Evolutionary conservation across 352 stramenopile genomes (phyloP).

Genomic region (Pythium phragmitis): DNA sequence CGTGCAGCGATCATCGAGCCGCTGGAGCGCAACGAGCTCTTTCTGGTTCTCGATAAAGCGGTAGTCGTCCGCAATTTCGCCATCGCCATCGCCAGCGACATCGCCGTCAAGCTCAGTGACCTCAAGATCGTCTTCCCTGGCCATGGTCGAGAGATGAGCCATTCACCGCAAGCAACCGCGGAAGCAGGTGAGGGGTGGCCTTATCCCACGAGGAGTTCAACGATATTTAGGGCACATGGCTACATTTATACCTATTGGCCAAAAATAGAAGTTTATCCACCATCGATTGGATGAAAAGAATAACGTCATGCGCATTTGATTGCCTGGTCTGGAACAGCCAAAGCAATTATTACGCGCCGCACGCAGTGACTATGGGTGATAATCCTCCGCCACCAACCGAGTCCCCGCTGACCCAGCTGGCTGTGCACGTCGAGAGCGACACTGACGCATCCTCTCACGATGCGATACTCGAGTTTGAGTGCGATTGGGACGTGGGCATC

Average conservation of each 20-base stretch:
- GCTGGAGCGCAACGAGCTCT: conserved; percentile 87
- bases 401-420: conserved; percentile 40
- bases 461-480: conserved; percentile 60
- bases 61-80: conserved; percentile 31
- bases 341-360: not conserved
- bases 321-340: not conserved
- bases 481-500: conserved; percentile 81
- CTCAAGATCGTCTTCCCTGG: conserved; percentile 28
- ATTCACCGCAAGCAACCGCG: not conserved
- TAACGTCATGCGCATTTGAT: conserved; percentile 2
- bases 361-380: conserved; percentile 5
- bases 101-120: conserved; percentile 34
- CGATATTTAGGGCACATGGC: conserved; percentile 14
- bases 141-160: not conserved
- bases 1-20: conserved; percentile 88
- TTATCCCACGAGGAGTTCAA: not conserved
- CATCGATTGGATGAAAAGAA: not conserved
- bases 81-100: not conserved
- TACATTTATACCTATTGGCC: conserved; percentile 9
- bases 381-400: not conserved
- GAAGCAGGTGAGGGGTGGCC: not conserved
- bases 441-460: conserved; percentile 3
- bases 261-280: not conserved
- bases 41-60: conserved; percentile 73
- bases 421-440: conserved; percentile 40